Conservation (phyloP, 148 eudicot species). For the Talinum fruticosum region DNA sequence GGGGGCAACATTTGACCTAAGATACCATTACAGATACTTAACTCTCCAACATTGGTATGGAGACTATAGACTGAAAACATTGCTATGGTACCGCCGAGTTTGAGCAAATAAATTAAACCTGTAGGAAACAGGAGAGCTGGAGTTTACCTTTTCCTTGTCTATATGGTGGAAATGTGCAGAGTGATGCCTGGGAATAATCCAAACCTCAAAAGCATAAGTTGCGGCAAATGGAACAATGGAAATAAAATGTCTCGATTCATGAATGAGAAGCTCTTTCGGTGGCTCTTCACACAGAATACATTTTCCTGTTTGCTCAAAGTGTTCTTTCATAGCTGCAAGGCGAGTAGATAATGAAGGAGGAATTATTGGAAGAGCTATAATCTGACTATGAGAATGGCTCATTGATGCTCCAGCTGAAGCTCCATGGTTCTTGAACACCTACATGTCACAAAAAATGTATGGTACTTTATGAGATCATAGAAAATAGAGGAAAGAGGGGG, state of each 20-base stretch:
- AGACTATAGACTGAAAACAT: neutral
- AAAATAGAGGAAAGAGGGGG: too few species aligned
- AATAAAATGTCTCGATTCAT: constrained; percentile 65
- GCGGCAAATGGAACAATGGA: constrained; percentile 87
- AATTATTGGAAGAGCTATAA: constrained; percentile 81
- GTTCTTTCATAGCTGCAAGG: constrained; percentile 64
- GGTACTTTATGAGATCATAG: neutral
- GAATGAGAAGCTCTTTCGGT: constrained; percentile 46
- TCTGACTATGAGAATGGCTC: constrained; percentile 98
- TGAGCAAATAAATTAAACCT: neutral
- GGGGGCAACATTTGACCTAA: neutral
- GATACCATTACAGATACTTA: neutral
- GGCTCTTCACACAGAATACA: constrained; percentile 71
- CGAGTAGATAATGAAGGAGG: constrained; percentile 62
- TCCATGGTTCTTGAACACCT: constrained; percentile 97
- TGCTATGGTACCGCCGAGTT: neutral
- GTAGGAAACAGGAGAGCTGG: neutral
- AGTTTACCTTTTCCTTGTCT: constrained; percentile 62
- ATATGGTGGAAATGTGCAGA: constrained; percentile 78
- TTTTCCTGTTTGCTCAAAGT: constrained; percentile 67
- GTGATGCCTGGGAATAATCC: constrained; percentile 82
- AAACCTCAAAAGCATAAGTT: constrained; percentile 81
- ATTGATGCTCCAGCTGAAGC: constrained; percentile 97
- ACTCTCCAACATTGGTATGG: neutral
- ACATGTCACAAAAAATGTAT: constrained; percentile 10